A percentile compares a stretch with the other conserved stretches of the same genome.
phyloP scores from a whole-genome alignment of 2,329 filamentous ascomycete species.

The Cylindrodendrum hubeiense region DNA sequence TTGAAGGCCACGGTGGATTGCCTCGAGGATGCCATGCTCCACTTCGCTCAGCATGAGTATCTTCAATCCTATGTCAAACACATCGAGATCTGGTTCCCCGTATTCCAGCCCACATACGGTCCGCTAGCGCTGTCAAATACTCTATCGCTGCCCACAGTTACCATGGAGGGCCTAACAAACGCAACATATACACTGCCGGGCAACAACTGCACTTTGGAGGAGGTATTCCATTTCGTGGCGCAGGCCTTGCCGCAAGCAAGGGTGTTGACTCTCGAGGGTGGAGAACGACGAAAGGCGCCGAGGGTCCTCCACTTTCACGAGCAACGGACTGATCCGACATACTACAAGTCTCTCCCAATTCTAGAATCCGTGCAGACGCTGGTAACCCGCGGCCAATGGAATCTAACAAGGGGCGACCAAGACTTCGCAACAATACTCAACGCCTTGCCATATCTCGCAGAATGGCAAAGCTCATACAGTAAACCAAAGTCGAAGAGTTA shows the following conservation, averaged over 20 bases:
- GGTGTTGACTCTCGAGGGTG: constrained; percentile 81
- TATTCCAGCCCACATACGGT: constrained; percentile 71
- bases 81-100: constrained; percentile 83
- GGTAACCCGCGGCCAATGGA: constrained; percentile 82
- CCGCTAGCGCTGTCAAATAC: constrained; percentile 57
- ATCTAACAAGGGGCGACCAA: constrained; percentile 72
- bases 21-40: constrained; percentile 68
- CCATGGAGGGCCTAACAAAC: constrained; percentile 66
- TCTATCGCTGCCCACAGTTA: constrained; percentile 64
- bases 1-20: constrained; percentile 77
- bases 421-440: constrained; percentile 73
- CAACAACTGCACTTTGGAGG: constrained; percentile 77
- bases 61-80: constrained; percentile 76
- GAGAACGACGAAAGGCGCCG: constrained; percentile 80
- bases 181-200: constrained; percentile 70
- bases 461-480: constrained; percentile 74
- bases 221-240: constrained; percentile 75
- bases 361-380: constrained; percentile 73
- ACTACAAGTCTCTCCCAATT: constrained; percentile 54
- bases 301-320: constrained; percentile 63
- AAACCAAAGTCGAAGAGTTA: constrained; percentile 82
- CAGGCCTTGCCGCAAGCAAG: constrained; percentile 70
- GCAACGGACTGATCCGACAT: constrained; percentile 33
- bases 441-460: constrained; percentile 74
- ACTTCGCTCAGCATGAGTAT: constrained; percentile 70